These are phyloP conservation scores for Eurotiales sp. DNA, from an alignment of 2,329 filamentous ascomycete species.

Conservation along the genomic window DNA sequence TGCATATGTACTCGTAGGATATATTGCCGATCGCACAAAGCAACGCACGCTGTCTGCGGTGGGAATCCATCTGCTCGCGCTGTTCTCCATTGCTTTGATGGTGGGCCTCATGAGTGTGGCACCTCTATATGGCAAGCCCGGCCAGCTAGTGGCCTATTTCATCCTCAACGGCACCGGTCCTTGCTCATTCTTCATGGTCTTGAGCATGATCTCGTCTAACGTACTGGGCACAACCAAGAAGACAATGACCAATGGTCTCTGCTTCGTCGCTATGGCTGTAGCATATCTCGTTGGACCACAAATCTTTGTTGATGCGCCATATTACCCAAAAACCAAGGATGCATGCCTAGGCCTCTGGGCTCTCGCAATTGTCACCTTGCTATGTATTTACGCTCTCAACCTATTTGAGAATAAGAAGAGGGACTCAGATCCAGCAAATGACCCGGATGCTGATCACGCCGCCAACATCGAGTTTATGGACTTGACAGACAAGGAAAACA, in stretches of 20 bases:
- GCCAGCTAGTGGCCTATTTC: neutral
- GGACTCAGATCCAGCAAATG: neutral
- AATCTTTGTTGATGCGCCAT: neutral
- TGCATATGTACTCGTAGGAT: neutral
- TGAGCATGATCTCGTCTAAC: neutral
- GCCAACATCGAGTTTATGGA: constrained; percentile 80
- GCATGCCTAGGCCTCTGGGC: neutral
- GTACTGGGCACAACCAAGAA: neutral
- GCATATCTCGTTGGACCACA: constrained; percentile 3
- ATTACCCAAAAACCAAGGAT: neutral
- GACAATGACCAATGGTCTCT: neutral
- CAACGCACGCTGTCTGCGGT: neutral
- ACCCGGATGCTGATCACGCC: constrained; percentile 63
- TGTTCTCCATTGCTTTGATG: neutral
- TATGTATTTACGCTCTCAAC: neutral
- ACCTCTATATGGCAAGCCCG: neutral
- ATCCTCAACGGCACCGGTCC: neutral
- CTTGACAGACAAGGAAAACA: constrained; percentile 7
- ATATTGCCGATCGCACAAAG: neutral
- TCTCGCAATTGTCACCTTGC: neutral
- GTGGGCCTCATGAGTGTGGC: neutral
- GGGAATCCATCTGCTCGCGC: neutral
- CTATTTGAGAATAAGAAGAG: neutral
- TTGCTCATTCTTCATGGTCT: neutral
- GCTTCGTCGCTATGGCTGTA: neutral